Evolutionary conservation across 164 flowering plant species (phyloP), one percentile per base, ranked within the genome.

Genomic region (Brasenia schreberi): DNA sequence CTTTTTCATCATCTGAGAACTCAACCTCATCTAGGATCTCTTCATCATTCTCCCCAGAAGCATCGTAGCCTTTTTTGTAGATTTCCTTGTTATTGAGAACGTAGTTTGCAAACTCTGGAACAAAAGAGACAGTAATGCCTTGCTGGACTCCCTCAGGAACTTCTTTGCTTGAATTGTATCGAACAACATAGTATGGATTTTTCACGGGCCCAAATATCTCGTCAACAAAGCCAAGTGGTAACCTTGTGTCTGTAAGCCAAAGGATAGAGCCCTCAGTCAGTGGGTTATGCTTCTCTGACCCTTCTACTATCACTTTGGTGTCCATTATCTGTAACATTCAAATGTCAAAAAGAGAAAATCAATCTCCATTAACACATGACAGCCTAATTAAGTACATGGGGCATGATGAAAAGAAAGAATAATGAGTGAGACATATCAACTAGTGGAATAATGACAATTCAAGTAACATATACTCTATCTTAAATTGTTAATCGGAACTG

Each of bases 1-100:
- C 99, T 74, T 92, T 86, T 81, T 90, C 98, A 72, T 95, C 99
- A 74, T 95, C 98, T 23, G 98, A 92, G 77, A 88, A 95, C 73
- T 95, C 98, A 18, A 42, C 70, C 42, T 85, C 90, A n/a, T 90
- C 91, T 11, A 69, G 74, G 59, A 83, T 3, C 77, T 92, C 98
- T 80, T 95, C 98, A 70, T 92, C 97, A 72, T 95, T 81, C 42
- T 83, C 93, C 63, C 90, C 88, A 71, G 97, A 95, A 52, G 96
- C 96, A 86, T 90, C 97, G 68, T 95, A 87, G 14, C 97, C 97
- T 79, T 86, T 92, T 73, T 82, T 77, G 85, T 88, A 83, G 19
- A 95, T 81, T 72, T 72, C 83, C 65, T 75, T 75, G 65, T 90
- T 83, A 77, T 84, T 80, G 68, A 92, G 84, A 53, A 90, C 82